Evolutionary conservation across 2,329 filamentous ascomycete species (phyloP), one percentile per base, ranked within the genome.

Genomic region (Ramichloridium luteum): DNA sequence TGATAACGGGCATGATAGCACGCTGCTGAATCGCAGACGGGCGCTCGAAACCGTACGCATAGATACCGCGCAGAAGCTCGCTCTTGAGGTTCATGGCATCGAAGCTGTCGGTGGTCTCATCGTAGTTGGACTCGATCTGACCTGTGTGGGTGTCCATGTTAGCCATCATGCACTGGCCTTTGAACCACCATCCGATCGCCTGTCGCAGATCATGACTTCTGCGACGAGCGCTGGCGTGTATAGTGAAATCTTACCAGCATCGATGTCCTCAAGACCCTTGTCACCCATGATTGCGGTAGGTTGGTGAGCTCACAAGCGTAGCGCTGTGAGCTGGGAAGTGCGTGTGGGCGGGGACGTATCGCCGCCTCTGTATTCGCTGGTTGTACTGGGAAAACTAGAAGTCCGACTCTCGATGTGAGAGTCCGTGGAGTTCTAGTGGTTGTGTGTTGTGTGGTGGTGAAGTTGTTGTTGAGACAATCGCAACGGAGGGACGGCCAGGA

Each of bases 41-140:
- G 51, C 90, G 86, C 77, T 98, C 90, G 72, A 98, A 98, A 81
- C 90, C 90, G 65, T 98, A 98, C 62, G 90, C 90, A 66, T 96
- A 98, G 64, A 98, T 84, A 71, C 82, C 90, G 68, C 90, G 85
- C 60, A 98, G 84, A 58, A 98, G 81, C 73, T 98, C 90, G 47
- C 84, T 60, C 77, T 92, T 93, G 58, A 98, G 76, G 68, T 77
- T 79, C 90, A 98, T 98, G 55, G 86, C 74, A 68, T 98, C 90
- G 69, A 98, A 98, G 42, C 85, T 93, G 69, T 98, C 92, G 66
- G 90, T 88, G 57, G 88, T 86, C 76, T 96, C 86, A 75, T 98
- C 90, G 72, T 96, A 98, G 83, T 98, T 98, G 61, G 86, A 93
- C 76, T 98, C 92, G 74, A 98, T 98, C 72, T 93, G 85, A 67